These are phyloP conservation scores for Wickerhamomyces subpelliculosus DNA, from an alignment of 805 yeast species.

Conservation along the genomic window DNA sequence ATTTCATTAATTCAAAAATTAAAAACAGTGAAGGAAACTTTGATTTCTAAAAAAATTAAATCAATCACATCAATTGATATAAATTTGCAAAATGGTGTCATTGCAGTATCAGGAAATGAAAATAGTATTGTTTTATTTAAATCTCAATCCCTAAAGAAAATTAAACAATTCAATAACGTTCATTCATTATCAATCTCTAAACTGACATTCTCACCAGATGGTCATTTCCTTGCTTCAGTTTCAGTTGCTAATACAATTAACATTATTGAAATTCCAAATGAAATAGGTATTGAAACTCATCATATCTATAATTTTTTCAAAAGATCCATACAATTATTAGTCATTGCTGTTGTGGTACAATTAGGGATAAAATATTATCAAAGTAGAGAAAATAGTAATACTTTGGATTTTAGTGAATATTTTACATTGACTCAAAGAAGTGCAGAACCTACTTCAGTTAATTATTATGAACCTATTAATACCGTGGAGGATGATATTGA, in stretches of 20 bases:
- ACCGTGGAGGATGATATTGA: too few relatives aligned
- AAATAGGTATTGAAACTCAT: slow-evolving; percentile 25
- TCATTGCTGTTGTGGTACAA: slow-evolving; percentile 5
- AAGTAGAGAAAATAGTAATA: slow-evolving; percentile 3
- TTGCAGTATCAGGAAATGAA: slow-evolving; percentile 45
- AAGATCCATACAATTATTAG: slow-evolving; percentile 11
- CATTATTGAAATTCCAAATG: slow-evolving; percentile 53
- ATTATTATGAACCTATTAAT: too few relatives aligned
- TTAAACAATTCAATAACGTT: slow-evolving; percentile 43
- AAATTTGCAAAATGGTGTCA: slow-evolving; percentile 25
- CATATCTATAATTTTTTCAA: slow-evolving; percentile 17
- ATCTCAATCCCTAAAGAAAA: slow-evolving; percentile 44
- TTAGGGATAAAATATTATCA: slow-evolving; percentile 11
- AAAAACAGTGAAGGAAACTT: slow-evolving; percentile 9
- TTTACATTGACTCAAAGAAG: slow-evolving; percentile 15
- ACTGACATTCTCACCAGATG: slow-evolving; percentile 63
- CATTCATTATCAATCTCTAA: slow-evolving; percentile 74
- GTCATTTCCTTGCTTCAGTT: slow-evolving; percentile 61
- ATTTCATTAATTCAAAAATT: slow-evolving; percentile 13
- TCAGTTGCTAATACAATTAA: slow-evolving; percentile 71
- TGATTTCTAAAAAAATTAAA: slow-evolving; percentile 17
- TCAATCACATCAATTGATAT: slow-evolving; percentile 46
- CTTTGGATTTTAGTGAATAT: slow-evolving; percentile 16
- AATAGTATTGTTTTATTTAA: slow-evolving; percentile 41
- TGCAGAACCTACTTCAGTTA: neutral